Conservation (phyloP, 129 eudicot species). For the Tanacetum coccineum region DNA sequence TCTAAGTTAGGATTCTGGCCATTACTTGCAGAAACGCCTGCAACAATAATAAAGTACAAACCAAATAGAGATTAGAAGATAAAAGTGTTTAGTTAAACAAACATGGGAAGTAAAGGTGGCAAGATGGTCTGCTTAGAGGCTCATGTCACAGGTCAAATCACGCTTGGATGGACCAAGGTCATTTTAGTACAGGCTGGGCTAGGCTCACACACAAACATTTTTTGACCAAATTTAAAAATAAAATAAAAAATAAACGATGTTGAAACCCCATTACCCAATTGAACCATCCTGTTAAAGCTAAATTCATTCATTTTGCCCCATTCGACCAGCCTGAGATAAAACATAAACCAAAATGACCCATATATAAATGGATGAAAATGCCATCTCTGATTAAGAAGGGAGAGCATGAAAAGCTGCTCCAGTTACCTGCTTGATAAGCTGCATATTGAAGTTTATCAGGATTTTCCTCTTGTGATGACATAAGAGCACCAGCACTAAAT, state of each 20-base stretch:
- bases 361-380: too few species aligned
- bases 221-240: too few species aligned
- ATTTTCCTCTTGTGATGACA: conserved; percentile 75
- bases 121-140: conserved; percentile 9
- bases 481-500: conserved; percentile 71
- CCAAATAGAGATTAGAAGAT: conserved; percentile 19
- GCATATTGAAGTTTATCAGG: conserved; percentile 44
- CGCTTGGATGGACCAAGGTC: background rate
- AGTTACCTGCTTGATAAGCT: conserved; percentile 63
- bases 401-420: conserved; percentile 7
- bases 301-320: too few species aligned
- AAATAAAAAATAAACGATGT: too few species aligned
- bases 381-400: background rate
- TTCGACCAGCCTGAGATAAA: too few species aligned
- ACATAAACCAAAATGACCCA: too few species aligned
- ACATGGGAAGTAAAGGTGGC: conserved; percentile 12
- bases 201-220: background rate
- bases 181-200: background rate
- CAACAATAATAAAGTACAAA: conserved; percentile 7
- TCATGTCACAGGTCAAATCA: background rate
- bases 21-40: conserved; percentile 44
- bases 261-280: too few species aligned
- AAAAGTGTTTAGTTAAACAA: background rate
- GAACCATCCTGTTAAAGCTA: too few species aligned
- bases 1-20: conserved; percentile 47